phyloP scores from a whole-genome alignment of 2,329 filamentous ascomycete species.

The Rachicladosporium sp. region DNA sequence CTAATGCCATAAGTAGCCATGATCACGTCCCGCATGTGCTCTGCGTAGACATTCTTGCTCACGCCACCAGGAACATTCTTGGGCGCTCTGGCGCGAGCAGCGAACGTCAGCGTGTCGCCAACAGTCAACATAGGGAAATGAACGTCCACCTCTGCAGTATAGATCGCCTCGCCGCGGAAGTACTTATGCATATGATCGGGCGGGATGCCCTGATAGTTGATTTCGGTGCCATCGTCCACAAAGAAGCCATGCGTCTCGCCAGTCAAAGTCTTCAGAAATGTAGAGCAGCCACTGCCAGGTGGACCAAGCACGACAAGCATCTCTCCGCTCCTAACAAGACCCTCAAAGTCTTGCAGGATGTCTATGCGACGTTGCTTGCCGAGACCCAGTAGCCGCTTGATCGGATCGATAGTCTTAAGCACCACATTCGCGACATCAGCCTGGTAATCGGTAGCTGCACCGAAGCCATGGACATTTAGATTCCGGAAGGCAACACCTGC shows the following conservation, averaged over 20 bases:
- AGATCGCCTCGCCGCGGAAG: constrained; percentile 77
- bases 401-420: constrained; percentile 28
- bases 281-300: constrained; percentile 60
- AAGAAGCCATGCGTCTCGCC: constrained; percentile 73
- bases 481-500: constrained; percentile 35
- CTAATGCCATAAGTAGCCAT: constrained; percentile 66
- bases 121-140: constrained; percentile 69
- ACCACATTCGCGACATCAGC: constrained; percentile 38
- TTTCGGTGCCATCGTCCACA: constrained; percentile 55
- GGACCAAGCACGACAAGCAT: constrained; percentile 66
- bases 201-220: constrained; percentile 72
- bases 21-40: constrained; percentile 56
- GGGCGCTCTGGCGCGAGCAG: constrained; percentile 57
- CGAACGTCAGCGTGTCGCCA: constrained; percentile 68
- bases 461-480: constrained; percentile 38
- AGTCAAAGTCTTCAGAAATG: constrained; percentile 71
- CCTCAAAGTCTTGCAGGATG: constrained; percentile 56
- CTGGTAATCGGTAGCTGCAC: constrained; percentile 38
- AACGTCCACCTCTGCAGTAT: constrained; percentile 73
- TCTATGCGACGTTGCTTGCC: constrained; percentile 32
- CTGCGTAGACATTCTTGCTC: constrained; percentile 41
- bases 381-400: constrained; percentile 23
- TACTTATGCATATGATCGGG: constrained; percentile 63
- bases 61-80: constrained; percentile 49
- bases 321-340: constrained; percentile 57